Evolutionary conservation across 306 rosid species (phyloP).

Genomic region (Prunus padus): DNA sequence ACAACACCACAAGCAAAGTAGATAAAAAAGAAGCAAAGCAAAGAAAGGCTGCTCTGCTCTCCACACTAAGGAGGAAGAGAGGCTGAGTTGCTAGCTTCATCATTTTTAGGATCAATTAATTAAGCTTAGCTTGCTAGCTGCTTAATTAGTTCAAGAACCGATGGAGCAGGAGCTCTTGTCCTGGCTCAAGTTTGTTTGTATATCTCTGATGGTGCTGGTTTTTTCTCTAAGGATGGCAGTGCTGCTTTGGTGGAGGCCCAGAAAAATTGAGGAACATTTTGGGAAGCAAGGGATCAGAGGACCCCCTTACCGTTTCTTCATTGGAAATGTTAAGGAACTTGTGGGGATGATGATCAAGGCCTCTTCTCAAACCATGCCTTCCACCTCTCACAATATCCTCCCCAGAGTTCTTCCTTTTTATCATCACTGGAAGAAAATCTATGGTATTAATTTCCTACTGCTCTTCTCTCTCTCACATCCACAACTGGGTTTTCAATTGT

Average conservation of each 20-base stretch:
- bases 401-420: constrained; percentile 94
- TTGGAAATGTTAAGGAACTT: constrained; percentile 79
- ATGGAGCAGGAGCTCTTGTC: constrained; percentile 44
- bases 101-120: too few relatives aligned
- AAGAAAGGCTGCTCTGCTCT: constrained; percentile 30
- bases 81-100: too few relatives aligned
- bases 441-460: constrained; percentile 40
- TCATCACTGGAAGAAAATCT: constrained; percentile 96
- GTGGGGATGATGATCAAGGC: constrained; percentile 84
- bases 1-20: constrained; percentile 28
- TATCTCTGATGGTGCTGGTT: constrained; percentile 31
- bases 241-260: constrained; percentile 87
- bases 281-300: constrained; percentile 84
- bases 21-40: constrained; percentile 17
- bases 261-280: constrained; percentile 72
- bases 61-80: constrained; percentile 1
- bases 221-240: constrained; percentile 41
- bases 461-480: neutral
- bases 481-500: constrained; percentile 20
- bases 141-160: neutral
- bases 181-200: constrained; percentile 41
- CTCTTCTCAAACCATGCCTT: constrained; percentile 86
- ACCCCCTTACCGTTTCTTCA: constrained; percentile 95
- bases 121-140: neutral
- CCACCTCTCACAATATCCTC: constrained; percentile 82